Evolutionary conservation across 2,329 filamentous ascomycete genomes (phyloP), one percentile per base, ranked within the genome.

Genomic region (Epichloe typhina): DNA sequence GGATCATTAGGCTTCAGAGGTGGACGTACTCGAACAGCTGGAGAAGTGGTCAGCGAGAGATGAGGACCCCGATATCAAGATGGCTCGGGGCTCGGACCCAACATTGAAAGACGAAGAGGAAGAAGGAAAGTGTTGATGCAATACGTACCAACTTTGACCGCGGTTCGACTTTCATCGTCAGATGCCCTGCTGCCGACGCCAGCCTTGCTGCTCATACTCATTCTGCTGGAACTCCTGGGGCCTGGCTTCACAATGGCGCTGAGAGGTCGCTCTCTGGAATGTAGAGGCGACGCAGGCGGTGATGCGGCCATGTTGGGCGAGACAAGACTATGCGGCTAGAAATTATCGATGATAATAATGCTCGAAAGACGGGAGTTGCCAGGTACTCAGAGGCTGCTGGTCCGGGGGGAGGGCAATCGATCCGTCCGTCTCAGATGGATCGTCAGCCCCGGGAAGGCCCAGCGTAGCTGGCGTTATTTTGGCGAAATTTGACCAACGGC

Each of bases 1-100:
- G 93, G 93, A 66, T 98, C 93, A 57, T 78, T 79, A 5, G 88
- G 74, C 59, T 83, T 82, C 52, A 97, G 75, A 50, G 91, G 84
- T 46, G 93, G 93, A 60, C 93, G 88, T 46, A 97, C 84, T 65
- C 93, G 89, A 61, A 98, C 88, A 66, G 86, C 93, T 97, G 66
- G 8, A 33, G 3, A 36, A 38, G 9, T 39, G 41, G 47, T 54
- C 15, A 46, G 49, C 31, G 12, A 45, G 12, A 45, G 33, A 38
- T 43, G 33, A 6, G 15, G 5, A 42, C 19, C 7, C 33, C 7
- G n/a, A 11, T 13, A 11, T 31, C 15, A 17, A 17, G 33, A 38
- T 13, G 19, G 19, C 19, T 19, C 19, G 19, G 19, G 17, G 15
- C 19, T 31, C 19, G 31, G 33, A 12, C 19, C 12, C 26, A 36